These are phyloP conservation scores for Isabelozyma rhagii DNA, from an alignment of 805 yeast genomes.

Conservation along the genomic window DNA sequence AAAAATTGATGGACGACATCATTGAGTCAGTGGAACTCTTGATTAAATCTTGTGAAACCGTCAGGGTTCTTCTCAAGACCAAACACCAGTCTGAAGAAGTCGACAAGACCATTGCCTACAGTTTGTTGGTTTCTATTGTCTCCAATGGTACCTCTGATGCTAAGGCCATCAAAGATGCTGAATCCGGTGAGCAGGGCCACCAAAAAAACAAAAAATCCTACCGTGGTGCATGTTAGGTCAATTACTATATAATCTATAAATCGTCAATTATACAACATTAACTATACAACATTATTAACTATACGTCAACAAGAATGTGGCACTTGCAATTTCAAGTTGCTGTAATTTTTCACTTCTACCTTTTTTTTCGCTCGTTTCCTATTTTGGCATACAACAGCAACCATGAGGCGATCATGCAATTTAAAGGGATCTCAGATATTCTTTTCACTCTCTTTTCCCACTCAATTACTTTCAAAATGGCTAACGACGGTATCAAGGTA, in stretches of 20 bases:
- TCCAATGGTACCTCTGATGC: conserved; percentile 49
- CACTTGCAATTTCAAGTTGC: not conserved
- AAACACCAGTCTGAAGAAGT: conserved; percentile 17
- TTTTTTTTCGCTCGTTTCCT: not conserved
- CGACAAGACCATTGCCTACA: conserved; percentile 38
- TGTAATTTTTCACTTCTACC: too few species aligned
- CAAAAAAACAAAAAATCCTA: conserved; percentile 25
- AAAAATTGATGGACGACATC: conserved; percentile 61
- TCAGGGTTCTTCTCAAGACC: conserved; percentile 14
- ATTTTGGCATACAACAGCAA: not conserved
- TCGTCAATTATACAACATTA: too few species aligned
- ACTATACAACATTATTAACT: not conserved
- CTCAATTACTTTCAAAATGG: not conserved
- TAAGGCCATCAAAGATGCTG: conserved; percentile 17
- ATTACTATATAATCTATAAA: too few species aligned
- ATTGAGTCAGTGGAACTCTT: conserved; percentile 52
- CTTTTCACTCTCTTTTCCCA: not conserved
- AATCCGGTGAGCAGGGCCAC: conserved; percentile 17
- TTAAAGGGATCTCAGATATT: not conserved
- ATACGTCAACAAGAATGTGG: not conserved
- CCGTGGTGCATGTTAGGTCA: conserved; percentile 33
- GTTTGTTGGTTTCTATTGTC: conserved; percentile 52
- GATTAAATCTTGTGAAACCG: conserved; percentile 44
- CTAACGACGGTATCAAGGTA: conserved; percentile 23
- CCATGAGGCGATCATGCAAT: too few species aligned